Conservation (phyloP, 768 basidiomycete genomes). For the Phanerochaete sordida region DNA sequence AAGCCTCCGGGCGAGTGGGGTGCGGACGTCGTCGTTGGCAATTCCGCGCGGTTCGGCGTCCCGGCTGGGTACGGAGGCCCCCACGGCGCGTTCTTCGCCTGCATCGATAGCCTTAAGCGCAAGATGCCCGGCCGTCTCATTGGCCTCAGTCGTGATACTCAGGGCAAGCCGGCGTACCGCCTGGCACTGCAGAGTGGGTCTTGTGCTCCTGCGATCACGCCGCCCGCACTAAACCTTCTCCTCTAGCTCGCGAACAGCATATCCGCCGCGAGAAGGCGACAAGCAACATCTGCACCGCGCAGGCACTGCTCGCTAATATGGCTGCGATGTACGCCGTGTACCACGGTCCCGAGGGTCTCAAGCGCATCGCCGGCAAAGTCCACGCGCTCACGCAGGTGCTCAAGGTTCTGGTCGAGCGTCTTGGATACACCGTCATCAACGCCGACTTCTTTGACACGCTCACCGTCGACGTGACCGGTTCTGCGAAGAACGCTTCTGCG, state of each 20-base stretch:
- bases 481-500: conserved; percentile 49
- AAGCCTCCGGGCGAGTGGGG: conserved; percentile 99
- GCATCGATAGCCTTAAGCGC: conserved; percentile 86
- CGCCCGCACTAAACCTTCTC: neutral
- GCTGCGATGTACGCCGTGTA: conserved; percentile 98
- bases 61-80: conserved; percentile 97
- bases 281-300: conserved; percentile 97
- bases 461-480: conserved; percentile 67
- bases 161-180: conserved; percentile 87
- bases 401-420: conserved; percentile 55
- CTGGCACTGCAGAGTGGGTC: conserved; percentile 84
- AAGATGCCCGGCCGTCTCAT: conserved; percentile 99
- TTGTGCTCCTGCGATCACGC: neutral
- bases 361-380: conserved; percentile 85
- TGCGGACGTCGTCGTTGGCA: conserved; percentile 92
- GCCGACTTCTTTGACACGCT: conserved; percentile 89
- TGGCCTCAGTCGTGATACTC: conserved; percentile 81
- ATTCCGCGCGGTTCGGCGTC: conserved; percentile 95
- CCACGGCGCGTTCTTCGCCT: conserved; percentile 96
- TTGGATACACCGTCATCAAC: conserved; percentile 76
- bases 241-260: conserved; percentile 90
- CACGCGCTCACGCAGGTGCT: conserved; percentile 83
- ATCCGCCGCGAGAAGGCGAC: conserved; percentile 98
- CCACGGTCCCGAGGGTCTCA: conserved; percentile 86
- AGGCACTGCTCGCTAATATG: conserved; percentile 98